Evolutionary conservation across 73 alveolate genomes (phyloP).

Genomic region (Paramecium sexaurelia): DNA sequence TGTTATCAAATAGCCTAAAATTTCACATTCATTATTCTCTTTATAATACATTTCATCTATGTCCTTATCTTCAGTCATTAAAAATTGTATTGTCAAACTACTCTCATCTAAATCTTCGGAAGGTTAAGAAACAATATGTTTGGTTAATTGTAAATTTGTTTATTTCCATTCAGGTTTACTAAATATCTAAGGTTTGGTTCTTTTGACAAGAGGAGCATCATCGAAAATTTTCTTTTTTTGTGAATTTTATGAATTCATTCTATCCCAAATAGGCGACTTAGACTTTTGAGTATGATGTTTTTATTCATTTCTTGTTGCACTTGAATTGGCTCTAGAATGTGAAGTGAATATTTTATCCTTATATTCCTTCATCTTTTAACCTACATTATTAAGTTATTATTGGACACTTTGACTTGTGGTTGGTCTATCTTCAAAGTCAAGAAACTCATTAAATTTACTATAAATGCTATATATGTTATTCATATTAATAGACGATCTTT

Average conservation of each 20-base stretch:
- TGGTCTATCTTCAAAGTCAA: neutral
- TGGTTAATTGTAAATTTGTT: neutral
- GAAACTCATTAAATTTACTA: slow-evolving; percentile 14
- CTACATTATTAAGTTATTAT: neutral
- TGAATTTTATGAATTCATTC: slow-evolving; percentile 6
- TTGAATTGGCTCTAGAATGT: neutral
- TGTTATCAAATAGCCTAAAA: neutral
- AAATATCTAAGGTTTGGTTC: slow-evolving; percentile 24
- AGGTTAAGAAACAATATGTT: neutral
- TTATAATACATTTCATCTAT: slow-evolving; percentile 43
- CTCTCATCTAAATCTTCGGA: slow-evolving; percentile 16
- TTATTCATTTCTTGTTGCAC: neutral
- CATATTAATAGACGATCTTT: slow-evolving; percentile 66
- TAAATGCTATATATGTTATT: slow-evolving; percentile 27
- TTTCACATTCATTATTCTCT: slow-evolving; percentile 40
- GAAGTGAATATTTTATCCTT: slow-evolving; percentile 16
- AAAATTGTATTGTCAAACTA: neutral
- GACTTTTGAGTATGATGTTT: neutral
- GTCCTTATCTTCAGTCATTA: slow-evolving; percentile 11
- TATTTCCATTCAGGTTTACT: neutral
- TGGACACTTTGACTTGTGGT: neutral
- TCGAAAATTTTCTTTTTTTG: neutral
- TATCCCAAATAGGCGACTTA: neutral
- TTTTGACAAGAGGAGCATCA: neutral
- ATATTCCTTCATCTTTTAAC: neutral